A percentile compares a stretch with the other conserved stretches of the same genome.
Evolutionary conservation across 108 stramenopile species (phyloP).

Genomic region (Fragilariopsis cylindrus): DNA sequence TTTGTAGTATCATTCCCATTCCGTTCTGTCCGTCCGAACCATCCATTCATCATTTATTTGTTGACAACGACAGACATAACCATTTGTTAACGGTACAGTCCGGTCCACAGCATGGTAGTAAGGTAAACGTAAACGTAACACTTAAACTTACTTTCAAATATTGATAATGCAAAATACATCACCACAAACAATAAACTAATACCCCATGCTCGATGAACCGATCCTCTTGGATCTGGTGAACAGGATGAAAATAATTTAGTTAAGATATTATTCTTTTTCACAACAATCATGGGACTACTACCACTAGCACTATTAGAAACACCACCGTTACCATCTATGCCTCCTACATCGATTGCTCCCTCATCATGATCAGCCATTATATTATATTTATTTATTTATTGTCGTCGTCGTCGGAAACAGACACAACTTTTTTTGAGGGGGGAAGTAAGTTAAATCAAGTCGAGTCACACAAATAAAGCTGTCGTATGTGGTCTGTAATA

Average conservation of each 20-base stretch:
- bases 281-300: no score
- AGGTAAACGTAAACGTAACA: not conserved
- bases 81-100: not conserved
- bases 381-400: not conserved
- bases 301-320: no score
- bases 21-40: no score
- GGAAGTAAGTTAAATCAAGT: no score
- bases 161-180: conserved; percentile 59
- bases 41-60: no score
- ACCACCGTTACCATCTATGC: no score
- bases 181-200: conserved; percentile 65
- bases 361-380: conserved; percentile 6
- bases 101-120: not conserved
- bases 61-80: no score
- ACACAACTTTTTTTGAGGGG: no score
- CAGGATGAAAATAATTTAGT: conserved; percentile 53
- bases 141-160: conserved; percentile 70
- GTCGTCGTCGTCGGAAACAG: no score
- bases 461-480: no score
- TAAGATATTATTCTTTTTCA: conserved; percentile 21
- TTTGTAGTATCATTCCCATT: no score
- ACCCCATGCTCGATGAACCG: conserved; percentile 88
- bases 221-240: conserved; percentile 61
- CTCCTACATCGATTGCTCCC: not conserved
- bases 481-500: no score